These are phyloP conservation scores for Leccinum subgranulosum DNA, from an alignment of 768 basidiomycete species.

Conservation along the genomic window DNA sequence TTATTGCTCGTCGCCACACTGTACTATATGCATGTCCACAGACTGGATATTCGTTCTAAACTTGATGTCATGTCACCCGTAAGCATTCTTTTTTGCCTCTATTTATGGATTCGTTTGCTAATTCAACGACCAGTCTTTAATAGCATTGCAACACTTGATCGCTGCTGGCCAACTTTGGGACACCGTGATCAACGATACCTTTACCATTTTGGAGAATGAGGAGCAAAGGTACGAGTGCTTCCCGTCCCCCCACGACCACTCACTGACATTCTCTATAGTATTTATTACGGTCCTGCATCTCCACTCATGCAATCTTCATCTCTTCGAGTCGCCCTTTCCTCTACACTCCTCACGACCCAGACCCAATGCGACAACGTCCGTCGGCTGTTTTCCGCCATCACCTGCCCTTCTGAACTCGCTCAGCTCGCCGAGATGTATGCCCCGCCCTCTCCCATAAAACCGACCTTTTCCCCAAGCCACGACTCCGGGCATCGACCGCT, in stretches of 20 bases:
- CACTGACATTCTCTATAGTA: neutral
- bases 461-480: slow-evolving; percentile 21
- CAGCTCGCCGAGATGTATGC: slow-evolving; percentile 89
- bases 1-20: slow-evolving; percentile 37
- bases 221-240: slow-evolving; percentile 54
- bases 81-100: slow-evolving; percentile 24
- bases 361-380: slow-evolving; percentile 81
- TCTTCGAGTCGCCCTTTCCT: slow-evolving; percentile 68
- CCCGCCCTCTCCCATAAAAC: slow-evolving; percentile 58
- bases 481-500: slow-evolving; percentile 39
- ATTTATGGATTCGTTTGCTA: neutral
- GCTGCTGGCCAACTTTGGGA: slow-evolving; percentile 72
- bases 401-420: slow-evolving; percentile 65
- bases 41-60: slow-evolving; percentile 29
- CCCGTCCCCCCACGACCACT: neutral
- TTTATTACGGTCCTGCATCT: neutral
- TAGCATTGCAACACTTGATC: slow-evolving; percentile 64
- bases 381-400: slow-evolving; percentile 72
- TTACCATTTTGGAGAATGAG: slow-evolving; percentile 48
- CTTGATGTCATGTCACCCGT: slow-evolving; percentile 54
- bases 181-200: slow-evolving; percentile 65
- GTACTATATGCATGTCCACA: slow-evolving; percentile 40
- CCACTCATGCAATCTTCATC: slow-evolving; percentile 20
- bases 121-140: slow-evolving; percentile 49
- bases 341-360: slow-evolving; percentile 72